These are phyloP conservation scores for Paspalum notatum DNA, from an alignment of 176 grass and related monocot species.

Conservation along the genomic window DNA sequence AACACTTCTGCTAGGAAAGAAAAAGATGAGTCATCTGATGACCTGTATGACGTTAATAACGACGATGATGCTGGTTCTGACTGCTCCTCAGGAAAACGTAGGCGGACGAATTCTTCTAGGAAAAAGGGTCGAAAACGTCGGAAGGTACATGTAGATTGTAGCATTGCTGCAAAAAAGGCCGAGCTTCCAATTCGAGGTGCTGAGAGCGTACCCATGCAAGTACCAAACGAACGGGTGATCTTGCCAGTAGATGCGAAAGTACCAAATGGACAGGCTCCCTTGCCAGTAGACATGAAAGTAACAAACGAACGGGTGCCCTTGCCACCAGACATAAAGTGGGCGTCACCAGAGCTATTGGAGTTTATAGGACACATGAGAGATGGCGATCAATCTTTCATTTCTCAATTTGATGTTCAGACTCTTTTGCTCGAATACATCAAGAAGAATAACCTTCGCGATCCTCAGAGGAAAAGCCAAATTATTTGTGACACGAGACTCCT, in stretches of 20 bases:
- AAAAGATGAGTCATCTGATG: conserved; percentile 85
- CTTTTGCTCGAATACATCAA: conserved; percentile 97
- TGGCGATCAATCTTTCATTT: conserved; percentile 68
- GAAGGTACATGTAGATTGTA: conserved; percentile 41
- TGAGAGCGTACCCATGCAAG: conserved; percentile 40
- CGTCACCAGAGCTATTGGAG: conserved; percentile 81
- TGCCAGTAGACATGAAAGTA: conserved; percentile 42
- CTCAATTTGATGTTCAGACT: conserved; percentile 86
- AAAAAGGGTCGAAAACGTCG: conserved; percentile 65
- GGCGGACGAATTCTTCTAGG: conserved; percentile 47
- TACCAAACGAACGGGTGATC: conserved; percentile 45
- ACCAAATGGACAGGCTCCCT: conserved; percentile 45
- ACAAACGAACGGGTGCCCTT: conserved; percentile 44
- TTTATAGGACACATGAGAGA: conserved; percentile 85
- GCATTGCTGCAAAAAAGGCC: conserved; percentile 38
- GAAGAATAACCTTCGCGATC: conserved; percentile 88
- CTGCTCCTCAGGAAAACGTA: conserved; percentile 57
- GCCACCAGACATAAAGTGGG: conserved; percentile 63
- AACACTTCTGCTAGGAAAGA: conserved; percentile 51
- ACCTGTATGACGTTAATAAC: conserved; percentile 78
- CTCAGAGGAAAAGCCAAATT: conserved; percentile 90
- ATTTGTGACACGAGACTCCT: conserved; percentile 84
- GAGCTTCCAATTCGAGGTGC: conserved; percentile 29
- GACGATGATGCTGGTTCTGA: conserved; percentile 87
- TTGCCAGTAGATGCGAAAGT: conserved; percentile 44